Evolutionary conservation across 352 stramenopile species (phyloP).

Genomic region (Pythium scleroteichum): DNA sequence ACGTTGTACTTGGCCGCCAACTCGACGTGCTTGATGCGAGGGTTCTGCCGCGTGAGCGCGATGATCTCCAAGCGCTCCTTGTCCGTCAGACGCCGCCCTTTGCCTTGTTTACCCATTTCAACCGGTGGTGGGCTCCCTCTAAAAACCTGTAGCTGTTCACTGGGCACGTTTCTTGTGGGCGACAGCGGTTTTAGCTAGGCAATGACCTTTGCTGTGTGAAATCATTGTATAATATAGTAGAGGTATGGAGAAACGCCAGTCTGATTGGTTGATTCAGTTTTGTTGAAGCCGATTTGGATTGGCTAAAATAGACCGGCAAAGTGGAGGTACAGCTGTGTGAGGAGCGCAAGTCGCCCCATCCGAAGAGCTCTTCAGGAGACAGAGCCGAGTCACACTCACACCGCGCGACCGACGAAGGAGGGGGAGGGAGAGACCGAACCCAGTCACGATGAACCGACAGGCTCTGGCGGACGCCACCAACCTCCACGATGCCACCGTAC

Average conservation of each 20-base stretch:
- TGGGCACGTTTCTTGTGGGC: slow-evolving; percentile 23
- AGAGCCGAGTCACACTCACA: slow-evolving; percentile 15
- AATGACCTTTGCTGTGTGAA: not conserved
- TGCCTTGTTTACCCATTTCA: slow-evolving; percentile 42
- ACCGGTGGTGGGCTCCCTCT: slow-evolving; percentile 2
- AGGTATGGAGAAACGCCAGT: no score
- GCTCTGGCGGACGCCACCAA: slow-evolving; percentile 79
- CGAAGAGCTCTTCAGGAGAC: slow-evolving; percentile 29
- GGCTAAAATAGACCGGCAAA: slow-evolving; percentile 6
- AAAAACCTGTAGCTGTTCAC: slow-evolving; percentile 26
- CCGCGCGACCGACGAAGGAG: slow-evolving; percentile 20
- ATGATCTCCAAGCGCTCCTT: slow-evolving; percentile 69
- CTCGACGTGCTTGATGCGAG: slow-evolving; percentile 49
- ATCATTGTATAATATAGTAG: not conserved
- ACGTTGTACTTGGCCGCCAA: slow-evolving; percentile 49
- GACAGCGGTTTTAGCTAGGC: slow-evolving; percentile 15
- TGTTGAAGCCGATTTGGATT: slow-evolving; percentile 3
- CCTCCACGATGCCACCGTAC: slow-evolving; percentile 79
- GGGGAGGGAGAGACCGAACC: slow-evolving; percentile 1
- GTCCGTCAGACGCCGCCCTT: slow-evolving; percentile 52
- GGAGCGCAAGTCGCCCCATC: slow-evolving; percentile 25
- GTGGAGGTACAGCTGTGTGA: slow-evolving; percentile 5
- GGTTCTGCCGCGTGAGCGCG: slow-evolving; percentile 46
- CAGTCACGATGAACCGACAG: slow-evolving; percentile 74
- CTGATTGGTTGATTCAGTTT: not conserved